These are phyloP conservation scores for Hypoxylon rubiginosum DNA, from an alignment of 2,329 filamentous ascomycete species.

Conservation along the genomic window DNA sequence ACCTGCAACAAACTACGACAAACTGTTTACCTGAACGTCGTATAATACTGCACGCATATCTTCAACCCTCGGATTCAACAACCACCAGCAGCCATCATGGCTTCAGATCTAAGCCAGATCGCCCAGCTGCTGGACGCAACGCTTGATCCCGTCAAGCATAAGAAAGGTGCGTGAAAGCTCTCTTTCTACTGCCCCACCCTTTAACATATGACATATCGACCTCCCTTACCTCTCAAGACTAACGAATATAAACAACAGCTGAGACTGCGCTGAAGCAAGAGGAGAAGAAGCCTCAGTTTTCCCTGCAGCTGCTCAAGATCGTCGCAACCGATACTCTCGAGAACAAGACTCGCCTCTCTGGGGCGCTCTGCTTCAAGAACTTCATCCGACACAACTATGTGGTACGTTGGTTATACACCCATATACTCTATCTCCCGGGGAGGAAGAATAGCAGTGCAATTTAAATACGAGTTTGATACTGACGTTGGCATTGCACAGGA, in stretches of 20 bases:
- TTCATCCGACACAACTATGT: conserved; percentile 96
- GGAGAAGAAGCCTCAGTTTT: conserved; percentile 88
- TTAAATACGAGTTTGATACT: conserved; percentile 13
- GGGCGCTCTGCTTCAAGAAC: conserved; percentile 97
- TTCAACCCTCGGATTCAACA: conserved; percentile 16
- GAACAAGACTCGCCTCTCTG: conserved; percentile 84
- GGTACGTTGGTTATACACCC: conserved; percentile 59
- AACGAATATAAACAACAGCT: conserved; percentile 65
- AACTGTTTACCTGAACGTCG: background rate
- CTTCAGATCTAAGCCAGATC: conserved; percentile 70
- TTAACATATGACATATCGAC: background rate
- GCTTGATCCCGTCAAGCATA: conserved; percentile 87
- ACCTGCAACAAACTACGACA: background rate
- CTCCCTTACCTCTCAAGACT: conserved; percentile 6
- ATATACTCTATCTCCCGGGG: background rate
- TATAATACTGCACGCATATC: conserved; percentile 11
- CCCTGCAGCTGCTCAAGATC: conserved; percentile 88
- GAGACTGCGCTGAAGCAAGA: conserved; percentile 83
- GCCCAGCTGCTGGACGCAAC: conserved; percentile 91
- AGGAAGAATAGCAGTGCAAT: background rate
- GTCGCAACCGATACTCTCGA: conserved; percentile 81
- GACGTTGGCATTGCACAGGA: conserved; percentile 64
- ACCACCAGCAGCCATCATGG: conserved; percentile 59
- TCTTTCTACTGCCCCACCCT: conserved; percentile 40
- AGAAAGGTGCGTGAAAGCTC: conserved; percentile 77